Percentiles rank a stretch among this genome's conserved stretches.
Conservation (phyloP, 1,284 basidiomycete species). For the Meira nashicola region DNA sequence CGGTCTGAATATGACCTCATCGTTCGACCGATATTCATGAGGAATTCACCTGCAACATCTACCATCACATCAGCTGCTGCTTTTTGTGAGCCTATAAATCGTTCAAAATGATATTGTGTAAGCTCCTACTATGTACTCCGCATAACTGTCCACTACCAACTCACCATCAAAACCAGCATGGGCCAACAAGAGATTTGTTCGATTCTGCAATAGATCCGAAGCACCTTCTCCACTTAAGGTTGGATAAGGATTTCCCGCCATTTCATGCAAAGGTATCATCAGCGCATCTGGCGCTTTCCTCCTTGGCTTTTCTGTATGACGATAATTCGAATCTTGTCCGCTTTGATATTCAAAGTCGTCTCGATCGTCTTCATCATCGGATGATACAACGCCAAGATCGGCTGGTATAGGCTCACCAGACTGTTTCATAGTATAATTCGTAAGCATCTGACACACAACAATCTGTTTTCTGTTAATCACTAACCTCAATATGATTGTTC, state of each 20-base stretch:
- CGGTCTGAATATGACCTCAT: slow-evolving; percentile 76
- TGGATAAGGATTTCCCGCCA: neutral
- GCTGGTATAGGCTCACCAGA: slow-evolving; percentile 44
- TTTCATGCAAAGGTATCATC: neutral
- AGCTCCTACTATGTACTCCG: too few species aligned
- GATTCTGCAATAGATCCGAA: neutral
- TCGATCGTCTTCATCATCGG: slow-evolving; percentile 33
- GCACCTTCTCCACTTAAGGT: slow-evolving; percentile 5
- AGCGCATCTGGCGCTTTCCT: neutral
- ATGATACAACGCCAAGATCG: slow-evolving; percentile 31
- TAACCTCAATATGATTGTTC: slow-evolving; percentile 15
- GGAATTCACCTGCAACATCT: slow-evolving; percentile 72
- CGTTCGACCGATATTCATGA: slow-evolving; percentile 79
- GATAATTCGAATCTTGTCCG: neutral
- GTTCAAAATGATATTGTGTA: neutral
- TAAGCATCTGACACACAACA: neutral
- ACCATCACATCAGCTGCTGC: slow-evolving; percentile 73
- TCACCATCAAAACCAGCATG: slow-evolving; percentile 46
- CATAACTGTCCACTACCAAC: slow-evolving; percentile 12
- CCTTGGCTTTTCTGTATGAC: neutral
- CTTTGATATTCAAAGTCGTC: slow-evolving; percentile 19
- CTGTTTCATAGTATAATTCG: slow-evolving; percentile 12
- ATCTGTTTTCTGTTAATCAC: neutral
- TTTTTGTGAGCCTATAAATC: slow-evolving; percentile 11
- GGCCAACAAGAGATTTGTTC: slow-evolving; percentile 26